Evolutionary conservation across 2,329 filamentous ascomycete species (phyloP), one percentile per base, ranked within the genome.

Genomic region (Ciborinia camelliae): DNA sequence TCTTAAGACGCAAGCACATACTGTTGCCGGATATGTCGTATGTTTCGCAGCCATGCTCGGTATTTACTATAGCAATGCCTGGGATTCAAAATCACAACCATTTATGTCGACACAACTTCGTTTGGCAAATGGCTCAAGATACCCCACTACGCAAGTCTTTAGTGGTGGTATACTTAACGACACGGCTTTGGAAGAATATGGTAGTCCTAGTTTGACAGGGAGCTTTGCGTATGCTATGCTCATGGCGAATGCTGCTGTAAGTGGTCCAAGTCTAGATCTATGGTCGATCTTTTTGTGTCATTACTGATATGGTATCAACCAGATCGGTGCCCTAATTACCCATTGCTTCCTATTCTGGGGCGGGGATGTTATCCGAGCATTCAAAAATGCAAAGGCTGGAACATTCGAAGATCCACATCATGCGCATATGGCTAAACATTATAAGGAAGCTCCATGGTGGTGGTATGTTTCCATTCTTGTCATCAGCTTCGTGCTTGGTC

Each of bases 321-420:
- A 82, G 79, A 86, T 86, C 57, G 84, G 84, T 2, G 84, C 84
- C 6, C 71, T 86, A 30, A 75, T 85, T 35, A 71, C 77, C 3
- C 84, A 86, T 66, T 81, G 79, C 66, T 65, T 81, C 58, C 71
- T 85, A 6, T 86, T 86, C 70, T 86, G 82, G 81, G 81, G 83
- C 4, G 77, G 77, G 5, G 84, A 86, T 65, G 77, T 85, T n/a
- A 54, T 76, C 3, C 70, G 70, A 8, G 76, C 84, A 0, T 84
- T 77, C 72, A 81, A 79, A 69, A 80, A 75, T n/a, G 79, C 81
- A 0, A 79, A 67, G 26, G 69, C 74, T 4, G 79, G 80, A 5
- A 73, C 68, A 14, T 81, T 76, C 47, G 72, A 71, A 10, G 81
- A 83, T 60, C 77, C 82, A 4, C 81, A 83, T 71, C 81, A 78